phyloP scores from a whole-genome alignment of 192 early-diverging fungal genomes.

The Endogone sp. region DNA sequence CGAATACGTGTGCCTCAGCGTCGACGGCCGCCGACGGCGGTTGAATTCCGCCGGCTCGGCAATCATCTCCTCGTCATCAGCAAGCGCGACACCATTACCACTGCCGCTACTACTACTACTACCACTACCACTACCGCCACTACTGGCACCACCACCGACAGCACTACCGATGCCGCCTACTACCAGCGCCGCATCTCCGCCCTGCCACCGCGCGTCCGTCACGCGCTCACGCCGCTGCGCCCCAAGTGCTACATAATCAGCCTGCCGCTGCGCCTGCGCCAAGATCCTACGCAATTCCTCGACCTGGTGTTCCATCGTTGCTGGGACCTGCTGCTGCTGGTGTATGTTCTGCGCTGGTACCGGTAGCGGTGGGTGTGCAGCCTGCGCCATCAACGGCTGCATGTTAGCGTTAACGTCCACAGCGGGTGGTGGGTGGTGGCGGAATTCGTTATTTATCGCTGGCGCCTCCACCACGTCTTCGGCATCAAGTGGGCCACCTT shows the following conservation, averaged over 20 bases:
- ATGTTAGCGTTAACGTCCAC: not conserved
- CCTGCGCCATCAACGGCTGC: too few relatives aligned
- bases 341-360: not conserved
- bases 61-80: not conserved
- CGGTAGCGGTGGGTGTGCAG: not conserved
- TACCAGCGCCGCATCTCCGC: not conserved
- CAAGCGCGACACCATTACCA: too few relatives aligned
- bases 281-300: not conserved
- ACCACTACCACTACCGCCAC: too few relatives aligned
- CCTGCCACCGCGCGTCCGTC: not conserved
- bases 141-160: too few relatives aligned
- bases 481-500: not conserved
- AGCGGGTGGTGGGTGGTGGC: not conserved
- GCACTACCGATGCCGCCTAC: not conserved
- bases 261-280: not conserved
- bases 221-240: not conserved
- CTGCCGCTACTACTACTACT: too few relatives aligned
- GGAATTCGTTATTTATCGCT: not conserved
- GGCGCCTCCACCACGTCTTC: not conserved
- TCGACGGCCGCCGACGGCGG: not conserved
- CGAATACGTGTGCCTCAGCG: not conserved
- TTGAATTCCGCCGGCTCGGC: not conserved
- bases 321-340: not conserved
- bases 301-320: not conserved
- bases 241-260: not conserved